Evolutionary conservation across 352 stramenopile genomes (phyloP), one percentile per base, ranked within the genome.

Genomic region (Globisporangium ultimum): DNA sequence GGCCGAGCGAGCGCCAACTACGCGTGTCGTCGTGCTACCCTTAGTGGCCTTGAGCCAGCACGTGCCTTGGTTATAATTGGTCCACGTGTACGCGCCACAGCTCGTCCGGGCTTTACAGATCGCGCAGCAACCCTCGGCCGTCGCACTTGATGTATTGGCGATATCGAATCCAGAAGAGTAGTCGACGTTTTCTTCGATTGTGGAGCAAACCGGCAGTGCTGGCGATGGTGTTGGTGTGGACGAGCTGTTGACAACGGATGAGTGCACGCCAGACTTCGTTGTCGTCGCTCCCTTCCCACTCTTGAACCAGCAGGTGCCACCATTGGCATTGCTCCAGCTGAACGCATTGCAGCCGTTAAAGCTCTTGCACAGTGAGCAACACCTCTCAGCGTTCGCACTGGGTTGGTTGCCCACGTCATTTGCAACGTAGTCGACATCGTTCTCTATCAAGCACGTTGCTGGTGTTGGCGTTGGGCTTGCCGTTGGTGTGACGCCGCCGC

Each of bases 1-100:
- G 28, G 28, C 28, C 28, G 28, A 36, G 28, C 8, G 28, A 36
- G 28, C 28, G 28, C 28, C 28, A 36, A 36, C 28, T 36, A 36
- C 7, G 2, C 2, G 3, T 10, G 4, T 36, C 3, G 28, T 36
- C 28, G 28, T 10, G 28, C 3, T 36, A 5, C 28, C 28, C 28
- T 10, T 36, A 1, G 2, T 10, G 5, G 28, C 28, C 65, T 89
- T 89, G 22, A 89, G 71, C 64, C 63, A 87, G 63, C 80, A 89
- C 9, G 74, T 85, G 21, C 78, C 78, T 12, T 71, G 67, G 34
- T 66, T 74, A 51, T 78, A 68, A 57, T 78, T 68, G 14, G 61
- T 77, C 79, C 79, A 89, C 17, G 77, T 77, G 59, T 75, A 89
- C 3, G 63, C 68, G n/a, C 67, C 66, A 53, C 79, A 89, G 2